Evolutionary conservation across 2,329 filamentous ascomycete species (phyloP).

Genomic region (Zymoseptoria crescenta): DNA sequence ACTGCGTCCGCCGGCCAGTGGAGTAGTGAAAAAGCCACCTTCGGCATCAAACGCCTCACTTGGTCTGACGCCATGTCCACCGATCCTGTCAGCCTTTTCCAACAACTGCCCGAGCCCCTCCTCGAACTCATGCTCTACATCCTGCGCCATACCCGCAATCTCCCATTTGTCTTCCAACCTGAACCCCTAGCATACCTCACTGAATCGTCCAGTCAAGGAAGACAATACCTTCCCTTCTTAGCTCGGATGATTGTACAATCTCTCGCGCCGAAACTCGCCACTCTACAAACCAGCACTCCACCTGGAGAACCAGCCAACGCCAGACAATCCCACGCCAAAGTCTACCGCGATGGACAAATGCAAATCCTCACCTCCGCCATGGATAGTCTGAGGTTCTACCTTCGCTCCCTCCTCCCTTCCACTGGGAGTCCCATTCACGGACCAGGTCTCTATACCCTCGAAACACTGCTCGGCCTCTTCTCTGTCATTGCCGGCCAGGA

Average conservation of each 20-base stretch:
- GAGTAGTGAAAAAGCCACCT: constrained; percentile 31
- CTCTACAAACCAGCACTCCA: constrained; percentile 21
- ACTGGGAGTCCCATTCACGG: constrained; percentile 1
- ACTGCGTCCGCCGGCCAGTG: constrained; percentile 20
- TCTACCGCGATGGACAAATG: constrained; percentile 37
- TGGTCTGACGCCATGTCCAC: neutral
- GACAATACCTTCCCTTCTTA: constrained; percentile 27
- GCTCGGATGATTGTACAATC: constrained; percentile 29
- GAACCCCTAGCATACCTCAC: constrained; percentile 22
- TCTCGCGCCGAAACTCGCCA: constrained; percentile 28
- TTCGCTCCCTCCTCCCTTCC: constrained; percentile 18
- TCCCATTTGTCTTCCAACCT: constrained; percentile 24
- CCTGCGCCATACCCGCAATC: constrained; percentile 26
- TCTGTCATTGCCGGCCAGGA: constrained; percentile 39
- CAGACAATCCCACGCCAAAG: constrained; percentile 35
- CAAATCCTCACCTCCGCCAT: constrained; percentile 25
- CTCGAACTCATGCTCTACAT: constrained; percentile 31
- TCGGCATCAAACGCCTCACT: constrained; percentile 25
- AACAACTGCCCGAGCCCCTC: constrained; percentile 25
- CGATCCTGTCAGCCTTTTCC: constrained; percentile 15
- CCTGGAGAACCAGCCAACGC: constrained; percentile 26
- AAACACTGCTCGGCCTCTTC: constrained; percentile 22
- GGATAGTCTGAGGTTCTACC: constrained; percentile 21
- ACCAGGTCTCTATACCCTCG: constrained; percentile 23
- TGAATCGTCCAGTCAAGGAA: constrained; percentile 14